Evolutionary conservation across 176 grass and related monocot species (phyloP), one percentile per base, ranked within the genome.

Genomic region (Eleusine coracana): DNA sequence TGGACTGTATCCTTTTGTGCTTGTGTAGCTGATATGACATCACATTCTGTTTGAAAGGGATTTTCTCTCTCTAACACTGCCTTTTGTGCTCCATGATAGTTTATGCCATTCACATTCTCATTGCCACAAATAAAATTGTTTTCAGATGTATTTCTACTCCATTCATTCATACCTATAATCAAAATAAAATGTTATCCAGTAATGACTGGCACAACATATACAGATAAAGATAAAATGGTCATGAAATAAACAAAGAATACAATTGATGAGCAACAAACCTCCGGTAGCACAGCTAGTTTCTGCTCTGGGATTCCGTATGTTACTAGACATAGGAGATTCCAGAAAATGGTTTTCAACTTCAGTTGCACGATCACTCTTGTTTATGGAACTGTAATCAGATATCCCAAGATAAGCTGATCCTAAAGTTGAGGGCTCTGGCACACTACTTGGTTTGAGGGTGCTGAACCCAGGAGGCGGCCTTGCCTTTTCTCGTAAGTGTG

Each of bases 391-490:
- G 85, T 68, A 76, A 21, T 77, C 82, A 80, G 89, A 84, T 61
- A 76, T 60, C 50, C 87, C 85, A 69, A 87, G 49, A 88, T 87
- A 86, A 52, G 41, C 77, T 78, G 76, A 61, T 70, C 76, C 91
- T 25, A 74, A 52, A 75, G 87, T 68, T 75, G 64, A 48, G 71
- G 71, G 39, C 18, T 72, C 83, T 72, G 73, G 46, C 75, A 85
- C 58, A 61, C 88, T 81, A 86, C 75, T 87, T 14, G 70, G 78
- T 72, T 95, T 93, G 81, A 77, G 46, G 36, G 78, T 70, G 74
- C 73, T 80, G 84, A 99, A 99, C 27, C 96, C 96, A 82, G 96
- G 96, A 75, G 96, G 96, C 65, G 86, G 85, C 59, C 83, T 85
- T 73, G 86, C 89, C 77, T 96, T 99, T 62, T 80, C 88, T 86